These are phyloP conservation scores for Corchorus capsularis DNA, from an alignment of 345 rosid species.

Conservation along the genomic window DNA sequence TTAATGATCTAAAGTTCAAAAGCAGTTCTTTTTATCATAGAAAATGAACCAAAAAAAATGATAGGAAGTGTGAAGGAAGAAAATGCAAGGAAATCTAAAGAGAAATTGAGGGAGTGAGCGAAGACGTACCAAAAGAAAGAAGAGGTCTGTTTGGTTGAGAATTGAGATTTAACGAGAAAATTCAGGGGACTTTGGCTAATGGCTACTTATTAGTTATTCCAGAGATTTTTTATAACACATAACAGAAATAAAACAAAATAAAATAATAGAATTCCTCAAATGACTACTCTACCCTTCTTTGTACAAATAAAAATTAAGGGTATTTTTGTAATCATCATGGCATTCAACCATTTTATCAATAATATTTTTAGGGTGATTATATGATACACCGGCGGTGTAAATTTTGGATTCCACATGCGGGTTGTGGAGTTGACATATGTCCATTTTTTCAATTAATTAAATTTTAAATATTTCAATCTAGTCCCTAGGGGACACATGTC, in stretches of 20 bases:
- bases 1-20: neutral
- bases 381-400: no score
- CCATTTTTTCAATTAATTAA: no score
- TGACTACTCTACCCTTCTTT: neutral
- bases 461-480: no score
- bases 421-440: no score
- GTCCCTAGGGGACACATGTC: no score
- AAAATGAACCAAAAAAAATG: no score
- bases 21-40: no score
- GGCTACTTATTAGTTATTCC: no score
- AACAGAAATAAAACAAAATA: neutral
- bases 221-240: neutral
- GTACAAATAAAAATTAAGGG: neutral
- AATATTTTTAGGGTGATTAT: no score
- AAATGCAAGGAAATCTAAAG: neutral
- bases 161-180: slow-evolving; percentile 9
- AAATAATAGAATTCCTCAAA: neutral
- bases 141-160: neutral
- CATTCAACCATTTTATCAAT: no score
- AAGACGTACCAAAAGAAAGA: slow-evolving; percentile 10
- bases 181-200: neutral
- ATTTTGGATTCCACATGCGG: no score
- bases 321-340: neutral
- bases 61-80: neutral
- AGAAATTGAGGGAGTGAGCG: neutral